Base-by-base conservation (phyloP, 108 stramenopile species). In the Bacterosira constricta region DNA sequence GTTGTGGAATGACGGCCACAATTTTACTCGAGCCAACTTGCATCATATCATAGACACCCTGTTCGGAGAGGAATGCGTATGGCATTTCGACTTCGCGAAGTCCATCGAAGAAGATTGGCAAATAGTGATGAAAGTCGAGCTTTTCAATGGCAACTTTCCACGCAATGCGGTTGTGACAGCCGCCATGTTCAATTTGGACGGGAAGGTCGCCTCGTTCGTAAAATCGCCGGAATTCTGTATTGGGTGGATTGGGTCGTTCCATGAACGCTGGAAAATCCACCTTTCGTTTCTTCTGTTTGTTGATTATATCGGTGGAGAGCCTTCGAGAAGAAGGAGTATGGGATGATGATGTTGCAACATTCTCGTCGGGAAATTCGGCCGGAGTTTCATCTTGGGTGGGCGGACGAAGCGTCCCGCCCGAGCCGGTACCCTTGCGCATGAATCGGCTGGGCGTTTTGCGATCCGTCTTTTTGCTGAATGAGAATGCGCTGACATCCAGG, bases 51-150 rank as follows among this genome's bases (percentile, higher is more conserved):
- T 93, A 89, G 20, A 90, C 90, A 6, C 92, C 94, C 71, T 92
- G 90, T 68, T 93, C 92, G 5, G 94, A 87, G 17, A 95, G 79
- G 59, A 95, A 95, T 25, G 89, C 82, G 68, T 93, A 95, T 12
- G 94, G 94, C 85, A 85, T 77, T 70, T 95, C 94, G 15, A 86
- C 44, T 77, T 95, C 94, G 58, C 94, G 89, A 26, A 95, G 83
- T 49, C 94, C 94, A 73, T 95, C 94, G 32, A 92, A 92, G 76
- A 95, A 95, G 29, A 95, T 90, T 21, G 94, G 94, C 30, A 95
- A 72, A 76, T 95, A 95, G 73, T 95, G 92, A 69, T 92, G 91
- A 54, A 90, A 93, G 68, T 95, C 94, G n/a, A 95, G 78, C 60
- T 86, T 82, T 52, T 91, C 87, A 25, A 95, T 90, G 18, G 75